phyloP scores from a whole-genome alignment of 1,139 yeast genomes.

The Geotrichum citri-aurantii region DNA sequence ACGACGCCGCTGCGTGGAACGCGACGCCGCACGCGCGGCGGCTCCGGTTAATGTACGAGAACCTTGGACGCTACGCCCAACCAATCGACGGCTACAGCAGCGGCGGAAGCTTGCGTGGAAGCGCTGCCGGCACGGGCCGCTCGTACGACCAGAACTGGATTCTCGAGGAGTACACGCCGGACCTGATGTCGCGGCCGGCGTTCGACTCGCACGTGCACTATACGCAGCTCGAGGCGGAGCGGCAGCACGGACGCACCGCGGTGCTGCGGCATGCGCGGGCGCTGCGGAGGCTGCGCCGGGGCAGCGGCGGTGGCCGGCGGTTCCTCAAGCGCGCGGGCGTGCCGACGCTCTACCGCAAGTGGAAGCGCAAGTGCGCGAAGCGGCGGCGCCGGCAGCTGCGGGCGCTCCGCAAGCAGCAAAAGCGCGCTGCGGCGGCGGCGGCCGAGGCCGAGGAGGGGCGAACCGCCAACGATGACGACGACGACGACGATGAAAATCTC shows the following conservation, averaged over 20 bases:
- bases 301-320: not conserved
- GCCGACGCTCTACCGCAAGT: not conserved
- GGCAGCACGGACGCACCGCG: not conserved
- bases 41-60: not conserved
- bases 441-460: not conserved
- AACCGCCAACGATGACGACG: too few species aligned
- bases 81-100: not conserved
- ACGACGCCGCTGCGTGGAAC: not conserved
- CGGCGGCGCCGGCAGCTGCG: not conserved
- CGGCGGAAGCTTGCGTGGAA: not conserved
- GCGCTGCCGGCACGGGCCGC: not conserved
- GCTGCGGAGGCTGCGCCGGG: not conserved
- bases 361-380: not conserved
- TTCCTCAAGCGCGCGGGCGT: not conserved
- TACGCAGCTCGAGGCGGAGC: not conserved
- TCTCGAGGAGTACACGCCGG: slow-evolving; percentile 2
- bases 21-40: not conserved
- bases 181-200: not conserved
- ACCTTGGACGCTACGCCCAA: not conserved
- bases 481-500: not conserved
- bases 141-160: slow-evolving; percentile 6
- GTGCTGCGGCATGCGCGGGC: not conserved
- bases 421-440: not conserved
- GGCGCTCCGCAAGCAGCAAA: not conserved
- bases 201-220: not conserved